Evolutionary conservation across 1,284 basidiomycete species (phyloP), one percentile per base, ranked within the genome.

Genomic region (Tilletia horrida): DNA sequence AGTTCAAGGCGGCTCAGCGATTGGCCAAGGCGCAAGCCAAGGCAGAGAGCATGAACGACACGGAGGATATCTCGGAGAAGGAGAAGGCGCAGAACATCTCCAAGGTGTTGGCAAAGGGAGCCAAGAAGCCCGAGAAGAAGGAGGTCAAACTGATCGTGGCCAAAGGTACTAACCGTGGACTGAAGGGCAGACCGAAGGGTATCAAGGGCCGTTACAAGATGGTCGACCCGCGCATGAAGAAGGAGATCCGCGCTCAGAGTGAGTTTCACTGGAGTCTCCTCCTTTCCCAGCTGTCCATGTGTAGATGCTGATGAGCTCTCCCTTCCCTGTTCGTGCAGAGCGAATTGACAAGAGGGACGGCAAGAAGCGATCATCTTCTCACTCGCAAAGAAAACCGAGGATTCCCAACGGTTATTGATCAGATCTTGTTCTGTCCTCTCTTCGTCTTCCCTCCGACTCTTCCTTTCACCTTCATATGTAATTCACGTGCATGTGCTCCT

Each of bases 11-110:
- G 3, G 86, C 88, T 23, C 90, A 92, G 76, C 85, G 89, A 62
- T 84, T 97, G 23, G 92, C 96, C 76, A 95, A 93, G 83, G 92
- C 92, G 16, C 89, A 93, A 87, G 93, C 91, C 84, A 97, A 96
- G 84, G 96, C 95, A 1, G 94, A 97, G 79, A 92, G 91, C 66
- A 93, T 93, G 82, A 88, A 91, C 70, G 92, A 91, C 21, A 85
- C 88, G 18, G 94, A 97, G 77, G 90, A 91, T 31, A 70, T 81
- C 35, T 65, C 75, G 13, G 95, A 98, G 84, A 87, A 89, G 68
- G 95, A 97, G 81, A 97, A 97, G 84, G 93, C 95, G 7, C 88
- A 88, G 72, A 91, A 92, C 81, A 94, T 99, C 67, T 90, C 92
- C 79, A 95, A 94, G 82, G 83, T 97, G 42, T 90, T 99, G 86